Base-by-base conservation (phyloP, 495 filamentous ascomycete species). In the Xylaria longipes region DNA sequence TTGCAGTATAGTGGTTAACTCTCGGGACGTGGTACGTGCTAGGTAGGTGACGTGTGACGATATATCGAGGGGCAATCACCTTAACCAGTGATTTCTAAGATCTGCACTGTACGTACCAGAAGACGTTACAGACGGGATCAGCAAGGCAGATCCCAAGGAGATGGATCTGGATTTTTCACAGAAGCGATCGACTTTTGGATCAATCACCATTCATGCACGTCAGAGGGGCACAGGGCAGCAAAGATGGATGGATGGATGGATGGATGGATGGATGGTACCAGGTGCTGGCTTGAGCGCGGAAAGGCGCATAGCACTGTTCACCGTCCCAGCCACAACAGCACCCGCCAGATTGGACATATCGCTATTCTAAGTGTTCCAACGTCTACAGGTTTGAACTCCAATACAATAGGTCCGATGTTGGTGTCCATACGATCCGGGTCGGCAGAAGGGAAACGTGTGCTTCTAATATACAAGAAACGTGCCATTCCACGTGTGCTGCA, bases 151-250 rank as follows among this genome's bases (percentile, higher is more conserved):
- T 41, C 35, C 60, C 60, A 63, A 63, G 37, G 22, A 37, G 5
- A 63, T 37, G 60, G 60, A 29, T 63, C 22, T 27, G 37, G 37
- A 29, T 29, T 63, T 17, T 63, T 41, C 58, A 27, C 33, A 61
- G 57, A 61, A 22, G 20, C 39, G 57, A 61, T 61, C 57, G 15
- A 5, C 57, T 39, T 39, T 63, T 37, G 14, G 29, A 37, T 52
- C 63, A 52, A 52, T 66, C 25, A 43, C 37, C 37, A 46, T n/a
- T 22, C 39, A 64, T 64, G 63, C 63, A 66, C 45, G 63, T 54
- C 46, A 31, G 41, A 35, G 37, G 61, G 37, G 61, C 22, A 45
- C 61, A 64, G 41, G 61, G 41, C 39, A 46, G 25, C 27, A 64
- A 17, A 56, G 9, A 54, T 54, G 4, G 9, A 54, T 46, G 4